Percentiles rank a stretch among this genome's conserved stretches.
phyloP scores from a whole-genome alignment of 306 rosid genomes.

The Cyclanthera cordifolia region DNA sequence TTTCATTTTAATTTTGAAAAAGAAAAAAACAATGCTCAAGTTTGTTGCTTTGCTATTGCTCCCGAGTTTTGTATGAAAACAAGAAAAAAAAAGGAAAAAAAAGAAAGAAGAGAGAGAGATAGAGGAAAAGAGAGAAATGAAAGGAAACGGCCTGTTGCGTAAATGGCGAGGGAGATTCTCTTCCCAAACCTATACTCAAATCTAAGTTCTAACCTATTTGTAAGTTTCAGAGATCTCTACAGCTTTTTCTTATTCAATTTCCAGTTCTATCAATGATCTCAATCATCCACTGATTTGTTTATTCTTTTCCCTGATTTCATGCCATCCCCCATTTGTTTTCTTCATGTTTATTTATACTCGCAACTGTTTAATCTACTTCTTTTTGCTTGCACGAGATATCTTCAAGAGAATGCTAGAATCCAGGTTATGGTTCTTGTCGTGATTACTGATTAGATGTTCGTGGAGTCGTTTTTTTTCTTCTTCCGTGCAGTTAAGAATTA shows the following conservation, averaged over 20 bases:
- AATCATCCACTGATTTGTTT: constrained; percentile 1
- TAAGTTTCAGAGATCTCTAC: background rate
- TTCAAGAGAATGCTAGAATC: background rate
- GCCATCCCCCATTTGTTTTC: background rate
- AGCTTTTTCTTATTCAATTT: background rate
- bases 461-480: background rate
- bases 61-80: background rate
- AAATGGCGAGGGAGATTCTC: constrained; percentile 13
- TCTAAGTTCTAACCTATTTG: background rate
- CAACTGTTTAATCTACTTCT: background rate
- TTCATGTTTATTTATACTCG: background rate
- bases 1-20: background rate
- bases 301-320: no score
- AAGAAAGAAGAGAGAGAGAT: background rate
- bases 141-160: constrained; percentile 13
- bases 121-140: background rate
- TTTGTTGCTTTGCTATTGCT: background rate
- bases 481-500: background rate
- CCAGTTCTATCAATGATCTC: background rate
- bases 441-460: background rate
- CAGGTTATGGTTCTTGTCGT: background rate
- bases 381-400: background rate
- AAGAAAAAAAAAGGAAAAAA: background rate
- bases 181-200: background rate
- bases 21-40: background rate